phyloP scores from a whole-genome alignment of 2,329 filamentous ascomycete species.

The Teratosphaeria epicoccoides region DNA sequence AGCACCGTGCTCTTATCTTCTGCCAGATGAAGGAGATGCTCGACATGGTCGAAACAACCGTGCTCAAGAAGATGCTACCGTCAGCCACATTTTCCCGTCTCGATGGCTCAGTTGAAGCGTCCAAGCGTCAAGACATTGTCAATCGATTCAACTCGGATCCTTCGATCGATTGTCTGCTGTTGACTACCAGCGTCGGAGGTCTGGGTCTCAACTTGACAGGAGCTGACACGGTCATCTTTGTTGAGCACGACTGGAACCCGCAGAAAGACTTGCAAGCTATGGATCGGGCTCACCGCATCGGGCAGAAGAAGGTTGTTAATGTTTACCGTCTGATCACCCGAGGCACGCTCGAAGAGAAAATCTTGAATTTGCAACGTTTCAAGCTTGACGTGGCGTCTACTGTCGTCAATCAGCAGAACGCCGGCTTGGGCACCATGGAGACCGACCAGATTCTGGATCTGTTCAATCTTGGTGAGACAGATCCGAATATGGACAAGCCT shows the following conservation, averaged over 20 bases:
- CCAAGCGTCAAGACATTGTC: constrained; percentile 91
- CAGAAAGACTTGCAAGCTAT: constrained; percentile 98
- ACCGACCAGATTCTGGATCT: constrained; percentile 96
- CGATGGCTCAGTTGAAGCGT: constrained; percentile 85
- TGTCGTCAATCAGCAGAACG: constrained; percentile 98
- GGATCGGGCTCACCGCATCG: constrained; percentile 96
- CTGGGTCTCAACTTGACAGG: constrained; percentile 91
- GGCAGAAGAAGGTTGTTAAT: constrained; percentile 99
- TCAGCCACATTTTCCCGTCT: constrained; percentile 88
- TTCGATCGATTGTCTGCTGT: constrained; percentile 83
- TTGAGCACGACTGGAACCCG: constrained; percentile 99
- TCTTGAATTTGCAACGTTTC: constrained; percentile 89
- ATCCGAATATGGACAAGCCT: constrained; percentile 20
- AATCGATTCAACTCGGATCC: constrained; percentile 98
- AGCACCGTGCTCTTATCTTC: constrained; percentile 91
- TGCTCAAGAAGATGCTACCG: constrained; percentile 81
- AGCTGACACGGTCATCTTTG: constrained; percentile 97
- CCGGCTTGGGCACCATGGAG: constrained; percentile 88
- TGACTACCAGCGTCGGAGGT: constrained; percentile 92
- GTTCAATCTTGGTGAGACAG: constrained; percentile 79
- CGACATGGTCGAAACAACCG: constrained; percentile 94
- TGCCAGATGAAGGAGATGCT: constrained; percentile 99
- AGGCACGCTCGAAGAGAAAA: constrained; percentile 96
- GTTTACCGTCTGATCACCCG: constrained; percentile 94
- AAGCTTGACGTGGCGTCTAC: constrained; percentile 98